Evolutionary conservation across 306 rosid species (phyloP).

Genomic region (Morella rubra): DNA sequence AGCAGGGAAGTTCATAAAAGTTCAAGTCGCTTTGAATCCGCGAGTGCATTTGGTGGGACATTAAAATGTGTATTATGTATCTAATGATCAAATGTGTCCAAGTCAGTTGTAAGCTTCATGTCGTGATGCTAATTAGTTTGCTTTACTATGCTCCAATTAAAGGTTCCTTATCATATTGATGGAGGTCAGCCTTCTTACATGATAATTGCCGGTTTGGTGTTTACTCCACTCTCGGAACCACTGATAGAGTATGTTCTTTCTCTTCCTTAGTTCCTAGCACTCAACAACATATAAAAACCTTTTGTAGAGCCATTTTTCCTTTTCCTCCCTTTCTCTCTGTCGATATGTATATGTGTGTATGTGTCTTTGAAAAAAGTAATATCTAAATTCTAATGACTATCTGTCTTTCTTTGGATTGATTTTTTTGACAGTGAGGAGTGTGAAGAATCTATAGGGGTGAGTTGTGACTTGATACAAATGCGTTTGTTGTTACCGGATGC

Average conservation of each 20-base stretch:
- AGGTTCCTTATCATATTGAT: slow-evolving; percentile 90
- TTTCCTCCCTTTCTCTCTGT: no score
- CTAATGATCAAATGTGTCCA: slow-evolving; percentile 12
- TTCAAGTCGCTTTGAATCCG: slow-evolving; percentile 62
- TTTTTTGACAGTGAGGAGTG: slow-evolving; percentile 75
- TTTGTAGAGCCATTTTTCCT: neutral
- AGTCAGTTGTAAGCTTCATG: slow-evolving; percentile 10
- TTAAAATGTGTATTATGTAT: slow-evolving; percentile 18
- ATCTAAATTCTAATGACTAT: neutral
- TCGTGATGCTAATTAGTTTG: slow-evolving; percentile 35
- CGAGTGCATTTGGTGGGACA: slow-evolving; percentile 84
- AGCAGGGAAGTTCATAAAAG: slow-evolving; percentile 64
- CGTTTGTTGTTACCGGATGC: slow-evolving; percentile 8
- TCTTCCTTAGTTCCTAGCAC: slow-evolving; percentile 17
- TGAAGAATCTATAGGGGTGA: slow-evolving; percentile 88
- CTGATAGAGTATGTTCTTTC: slow-evolving; percentile 73
- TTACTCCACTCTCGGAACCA: slow-evolving; percentile 96
- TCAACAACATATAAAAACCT: neutral
- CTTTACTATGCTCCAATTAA: slow-evolving; percentile 17
- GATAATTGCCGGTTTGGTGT: slow-evolving; percentile 93
- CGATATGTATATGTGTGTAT: no score
- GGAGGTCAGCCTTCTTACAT: slow-evolving; percentile 92
- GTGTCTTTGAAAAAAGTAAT: no score
- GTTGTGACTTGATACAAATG: slow-evolving; percentile 27
- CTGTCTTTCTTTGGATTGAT: slow-evolving; percentile 11